A percentile compares a stretch with the other conserved stretches of the same genome.
Evolutionary conservation across 2,329 filamentous ascomycete species (phyloP).

Genomic region (Thelonectria olida): DNA sequence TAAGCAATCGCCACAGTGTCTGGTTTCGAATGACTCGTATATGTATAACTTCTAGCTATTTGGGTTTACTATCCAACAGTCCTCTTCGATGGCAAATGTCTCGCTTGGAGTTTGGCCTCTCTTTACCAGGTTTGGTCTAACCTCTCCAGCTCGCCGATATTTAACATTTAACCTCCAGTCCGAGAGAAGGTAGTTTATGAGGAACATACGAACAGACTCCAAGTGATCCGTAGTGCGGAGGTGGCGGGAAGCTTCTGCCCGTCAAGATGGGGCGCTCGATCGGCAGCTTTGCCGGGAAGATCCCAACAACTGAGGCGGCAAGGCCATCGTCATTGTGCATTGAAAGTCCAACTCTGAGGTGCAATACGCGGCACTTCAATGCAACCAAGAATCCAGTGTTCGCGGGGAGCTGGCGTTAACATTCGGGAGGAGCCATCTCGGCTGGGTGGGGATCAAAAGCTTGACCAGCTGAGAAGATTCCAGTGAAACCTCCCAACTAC

Average conservation of each 20-base stretch:
- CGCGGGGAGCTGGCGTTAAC: neutral
- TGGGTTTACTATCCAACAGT: no score
- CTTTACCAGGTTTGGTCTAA: neutral
- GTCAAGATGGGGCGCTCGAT: conserved; percentile 40
- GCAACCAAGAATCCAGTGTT: neutral
- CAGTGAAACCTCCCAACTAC: neutral
- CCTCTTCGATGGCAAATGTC: no score
- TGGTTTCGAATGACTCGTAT: no score
- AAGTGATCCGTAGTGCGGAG: conserved; percentile 26
- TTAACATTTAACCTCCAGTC: neutral
- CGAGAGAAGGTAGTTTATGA: neutral
- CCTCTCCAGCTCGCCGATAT: neutral
- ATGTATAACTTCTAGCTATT: no score
- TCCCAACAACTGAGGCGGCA: conserved; percentile 52
- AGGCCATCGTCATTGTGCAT: conserved; percentile 59
- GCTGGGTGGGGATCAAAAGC: neutral
- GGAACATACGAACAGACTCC: neutral
- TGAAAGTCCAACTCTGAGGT: conserved; percentile 55
- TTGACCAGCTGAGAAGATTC: neutral
- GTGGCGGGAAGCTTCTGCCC: conserved; percentile 29
- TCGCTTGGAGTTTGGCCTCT: neutral
- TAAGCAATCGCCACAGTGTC: no score
- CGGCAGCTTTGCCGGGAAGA: conserved; percentile 30
- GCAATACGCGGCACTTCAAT: conserved; percentile 54
- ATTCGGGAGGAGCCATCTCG: neutral